Base-by-base conservation (phyloP, 768 basidiomycete species). In the Sistotremastrum niveocremeum region DNA sequence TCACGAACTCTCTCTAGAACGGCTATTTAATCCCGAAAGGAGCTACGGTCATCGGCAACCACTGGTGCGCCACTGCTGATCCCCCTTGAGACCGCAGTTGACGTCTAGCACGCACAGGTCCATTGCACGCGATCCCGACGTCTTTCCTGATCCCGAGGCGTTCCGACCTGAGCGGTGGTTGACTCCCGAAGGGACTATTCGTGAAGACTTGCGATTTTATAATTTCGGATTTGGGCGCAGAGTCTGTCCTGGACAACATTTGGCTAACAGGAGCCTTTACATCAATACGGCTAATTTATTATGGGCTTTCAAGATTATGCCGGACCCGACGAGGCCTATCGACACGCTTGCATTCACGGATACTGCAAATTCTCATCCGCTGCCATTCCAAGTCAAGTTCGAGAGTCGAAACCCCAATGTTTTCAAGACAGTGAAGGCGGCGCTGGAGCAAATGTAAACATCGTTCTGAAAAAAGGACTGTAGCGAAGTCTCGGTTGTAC, bases 241-340 rank as follows among this genome's bases (percentile, higher is more conserved):
- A n/a, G 66, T 81, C 4, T 84, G 80, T 49, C 79, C 79, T 0
- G 80, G 80, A 0, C 72, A 74, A 52, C 70, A 79, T 56, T 71
- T 84, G 33, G 80, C 61, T 2, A 55, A 65, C 9, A 58, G 78
- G 4, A 83, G 81, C 5, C 59, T 84, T 2, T 80, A 79, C 53
- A 64, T 84, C 51, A 83, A 79, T 47, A 71, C 76, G 0, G 77
- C 77, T 0, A 65, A 81, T 9, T 61, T 78, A 2, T 58, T 80
- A 34, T 83, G 80, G 78, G 74, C 79, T 0, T 83, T 84, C 66
- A 66, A 59, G 2, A 64, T 85, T 28, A 63, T 62, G 3, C 54
- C 71, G 31, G 74, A 80, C 51, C 70, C 73, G 0, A 52, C 60
- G 0, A 59, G 65, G 2, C 77, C 78, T 0, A 80, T 84, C 44